phyloP scores from a whole-genome alignment of 1,139 yeast species.

The Debaryomycetaceae sp. region DNA sequence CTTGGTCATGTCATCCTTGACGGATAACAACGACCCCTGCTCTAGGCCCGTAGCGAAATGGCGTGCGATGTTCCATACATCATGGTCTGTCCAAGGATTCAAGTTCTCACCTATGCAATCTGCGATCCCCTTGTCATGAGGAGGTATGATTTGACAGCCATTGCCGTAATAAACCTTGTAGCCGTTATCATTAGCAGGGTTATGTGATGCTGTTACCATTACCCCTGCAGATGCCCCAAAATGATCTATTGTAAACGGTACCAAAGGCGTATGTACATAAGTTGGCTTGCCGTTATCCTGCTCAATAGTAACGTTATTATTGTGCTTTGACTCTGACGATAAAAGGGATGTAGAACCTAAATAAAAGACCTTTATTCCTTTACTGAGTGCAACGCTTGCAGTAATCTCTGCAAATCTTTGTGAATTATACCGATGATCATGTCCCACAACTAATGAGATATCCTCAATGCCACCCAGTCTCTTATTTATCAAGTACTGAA shows the following conservation, averaged over 20 bases:
- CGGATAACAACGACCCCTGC: constrained; percentile 18
- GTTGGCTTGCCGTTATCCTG: constrained; percentile 9
- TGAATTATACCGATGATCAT: constrained; percentile 87
- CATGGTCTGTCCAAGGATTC: constrained; percentile 48
- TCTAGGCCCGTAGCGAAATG: constrained; percentile 25
- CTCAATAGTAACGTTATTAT: not conserved
- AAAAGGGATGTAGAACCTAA: constrained; percentile 40
- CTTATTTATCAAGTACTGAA: constrained; percentile 46
- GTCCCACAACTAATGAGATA: constrained; percentile 69
- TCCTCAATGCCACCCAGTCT: constrained; percentile 6
- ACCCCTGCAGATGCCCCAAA: constrained; percentile 73
- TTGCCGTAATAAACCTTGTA: constrained; percentile 91
- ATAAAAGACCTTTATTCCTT: constrained; percentile 67
- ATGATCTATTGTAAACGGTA: constrained; percentile 77
- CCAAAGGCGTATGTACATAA: constrained; percentile 86
- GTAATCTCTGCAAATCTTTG: constrained; percentile 74
- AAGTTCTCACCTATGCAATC: constrained; percentile 56
- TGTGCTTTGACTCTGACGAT: constrained; percentile 25
- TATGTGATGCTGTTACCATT: constrained; percentile 96
- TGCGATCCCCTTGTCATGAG: constrained; percentile 78
- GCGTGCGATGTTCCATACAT: constrained; percentile 46
- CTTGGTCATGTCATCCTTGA: constrained; percentile 28
- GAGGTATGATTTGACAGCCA: constrained; percentile 95
- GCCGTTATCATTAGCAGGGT: constrained; percentile 91
- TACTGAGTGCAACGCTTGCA: constrained; percentile 66